Evolutionary conservation across 768 basidiomycete species (phyloP).

Genomic region (Postia placenta): DNA sequence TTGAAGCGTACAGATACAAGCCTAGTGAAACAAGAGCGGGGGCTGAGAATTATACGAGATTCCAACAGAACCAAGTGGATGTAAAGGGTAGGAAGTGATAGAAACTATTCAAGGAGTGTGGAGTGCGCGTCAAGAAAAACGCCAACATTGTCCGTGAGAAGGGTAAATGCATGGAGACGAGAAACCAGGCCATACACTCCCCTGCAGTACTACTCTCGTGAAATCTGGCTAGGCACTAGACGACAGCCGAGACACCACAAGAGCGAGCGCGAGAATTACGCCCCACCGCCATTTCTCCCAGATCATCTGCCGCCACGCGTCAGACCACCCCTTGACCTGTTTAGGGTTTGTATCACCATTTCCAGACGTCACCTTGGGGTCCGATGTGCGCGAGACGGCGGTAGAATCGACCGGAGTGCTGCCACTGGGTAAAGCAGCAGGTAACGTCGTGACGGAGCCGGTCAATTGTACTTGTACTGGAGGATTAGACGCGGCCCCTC

Average conservation of each 20-base stretch:
- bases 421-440: slow-evolving; percentile 3
- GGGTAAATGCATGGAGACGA: neutral
- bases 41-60: neutral
- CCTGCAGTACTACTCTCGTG: neutral
- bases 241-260: slow-evolving; percentile 72
- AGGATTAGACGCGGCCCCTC: slow-evolving; percentile 38
- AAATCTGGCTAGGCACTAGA: slow-evolving; percentile 26
- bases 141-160: neutral
- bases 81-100: neutral
- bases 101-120: slow-evolving; percentile 5
- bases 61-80: neutral
- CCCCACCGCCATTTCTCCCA: slow-evolving; percentile 89
- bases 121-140: neutral
- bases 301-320: slow-evolving; percentile 57
- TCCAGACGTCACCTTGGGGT: slow-evolving; percentile 1
- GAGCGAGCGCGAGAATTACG: slow-evolving; percentile 67
- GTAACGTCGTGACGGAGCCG: neutral
- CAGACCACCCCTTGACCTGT: slow-evolving; percentile 43
- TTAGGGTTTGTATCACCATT: slow-evolving; percentile 14
- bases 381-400: slow-evolving; percentile 7
- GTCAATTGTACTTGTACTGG: slow-evolving; percentile 7
- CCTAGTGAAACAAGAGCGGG: neutral
- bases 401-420: neutral
- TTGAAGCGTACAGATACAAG: neutral
- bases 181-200: neutral